These are phyloP conservation scores for Coemansia sp. DNA, from an alignment of 192 early-diverging fungal genomes.

Conservation along the genomic window DNA sequence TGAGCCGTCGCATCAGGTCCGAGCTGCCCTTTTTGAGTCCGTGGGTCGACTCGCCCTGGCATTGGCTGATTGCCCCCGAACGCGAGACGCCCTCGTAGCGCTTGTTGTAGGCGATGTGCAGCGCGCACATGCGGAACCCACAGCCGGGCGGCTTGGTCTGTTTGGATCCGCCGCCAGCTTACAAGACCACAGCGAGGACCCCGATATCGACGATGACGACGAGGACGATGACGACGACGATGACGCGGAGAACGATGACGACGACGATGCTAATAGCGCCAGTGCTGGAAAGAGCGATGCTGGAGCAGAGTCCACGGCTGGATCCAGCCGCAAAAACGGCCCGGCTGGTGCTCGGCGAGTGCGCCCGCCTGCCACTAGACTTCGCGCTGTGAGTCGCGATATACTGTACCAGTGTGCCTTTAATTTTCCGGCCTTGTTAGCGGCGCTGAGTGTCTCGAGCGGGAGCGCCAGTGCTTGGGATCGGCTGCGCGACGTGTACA, in stretches of 20 bases:
- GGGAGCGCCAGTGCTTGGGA: slow-evolving; percentile 26
- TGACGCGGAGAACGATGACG: slow-evolving; percentile 8
- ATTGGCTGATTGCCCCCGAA: slow-evolving; percentile 34
- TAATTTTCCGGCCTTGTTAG: slow-evolving; percentile 51
- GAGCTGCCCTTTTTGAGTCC: slow-evolving; percentile 49
- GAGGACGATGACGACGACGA: not conserved
- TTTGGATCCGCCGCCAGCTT: slow-evolving; percentile 30
- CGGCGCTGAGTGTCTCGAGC: slow-evolving; percentile 16
- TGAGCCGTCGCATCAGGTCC: slow-evolving; percentile 53
- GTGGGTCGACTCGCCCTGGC: slow-evolving; percentile 46
- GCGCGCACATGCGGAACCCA: slow-evolving; percentile 21
- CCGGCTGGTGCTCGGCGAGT: not conserved
- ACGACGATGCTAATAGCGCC: not conserved
- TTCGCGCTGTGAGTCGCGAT: slow-evolving; percentile 31
- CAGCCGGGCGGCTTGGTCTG: slow-evolving; percentile 13
- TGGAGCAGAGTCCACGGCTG: not conserved
- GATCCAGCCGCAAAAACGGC: not conserved
- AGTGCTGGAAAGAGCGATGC: not conserved
- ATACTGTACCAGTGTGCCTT: slow-evolving; percentile 50
- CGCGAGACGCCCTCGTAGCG: slow-evolving; percentile 38
- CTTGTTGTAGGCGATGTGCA: slow-evolving; percentile 35
- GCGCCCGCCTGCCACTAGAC: not conserved
- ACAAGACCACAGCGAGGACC: slow-evolving; percentile 17
- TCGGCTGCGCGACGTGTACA: slow-evolving; percentile 46
- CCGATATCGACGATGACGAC: slow-evolving; percentile 13